Base-by-base conservation (phyloP, 2,329 filamentous ascomycete species). In the Neofusicoccum umdonicola region DNA sequence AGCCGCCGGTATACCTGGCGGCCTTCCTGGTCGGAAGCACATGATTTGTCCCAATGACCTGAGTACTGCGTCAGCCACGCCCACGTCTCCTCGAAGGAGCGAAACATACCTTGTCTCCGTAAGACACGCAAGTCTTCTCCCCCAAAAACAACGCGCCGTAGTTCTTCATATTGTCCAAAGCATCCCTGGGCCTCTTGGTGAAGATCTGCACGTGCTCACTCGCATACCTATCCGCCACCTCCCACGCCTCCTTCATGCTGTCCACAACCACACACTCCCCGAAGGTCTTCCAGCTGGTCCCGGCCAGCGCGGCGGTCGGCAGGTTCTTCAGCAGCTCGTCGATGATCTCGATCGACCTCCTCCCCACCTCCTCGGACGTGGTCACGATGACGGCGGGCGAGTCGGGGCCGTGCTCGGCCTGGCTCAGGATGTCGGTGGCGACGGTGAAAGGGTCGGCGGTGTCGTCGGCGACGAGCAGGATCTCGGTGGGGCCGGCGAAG, bases 21-120 rank as follows among this genome's bases (percentile, higher is more conserved):
- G 82, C 82, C 19, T 78, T 77, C 1, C 78, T 74, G 0, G 83
- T 85, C 0, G 83, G 83, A 0, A 85, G 74, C 2, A 85, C 83
- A 68, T 85, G 83, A 68, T 85, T 85, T 2, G 83, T 85, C 1
- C 83, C 83, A 65, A 85, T 85, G 41, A 80, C 81, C 80, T 83
- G 22, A 12, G 6, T 4, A 27, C 31, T 17, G 34, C n/a, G 37
- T 51, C 47, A 50, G 34, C 19, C 31, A 50, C 9, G 9, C n/a
- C n/a, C n/a, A 37, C 12, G 17, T 9, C n/a, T 31, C 11, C 13
- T 9, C 3, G 13, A 8, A 11, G 1, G 22, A 31, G 4, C n/a
- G 9, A 7, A 13, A 31, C 39, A 11, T 5, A 79, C 80, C 78
- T 85, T 85, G 67, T 85, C 83, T 13, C 83, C 83, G 62, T 84